These are phyloP conservation scores for Neurospora hispaniola DNA, from an alignment of 495 filamentous ascomycete genomes.

Conservation along the genomic window DNA sequence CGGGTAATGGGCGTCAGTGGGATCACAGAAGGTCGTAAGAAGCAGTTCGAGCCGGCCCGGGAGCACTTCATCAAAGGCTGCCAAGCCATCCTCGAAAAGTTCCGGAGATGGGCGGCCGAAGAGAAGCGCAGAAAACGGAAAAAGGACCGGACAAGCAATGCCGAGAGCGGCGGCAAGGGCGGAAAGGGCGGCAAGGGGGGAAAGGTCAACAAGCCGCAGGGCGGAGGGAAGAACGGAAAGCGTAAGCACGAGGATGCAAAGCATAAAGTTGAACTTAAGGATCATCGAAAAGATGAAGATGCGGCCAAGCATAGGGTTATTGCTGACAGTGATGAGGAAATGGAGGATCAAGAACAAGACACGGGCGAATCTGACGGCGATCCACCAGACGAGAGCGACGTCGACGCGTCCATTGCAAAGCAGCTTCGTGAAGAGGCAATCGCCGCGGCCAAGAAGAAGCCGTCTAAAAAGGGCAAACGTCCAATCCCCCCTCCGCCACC, in stretches of 20 bases:
- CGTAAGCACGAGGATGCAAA: slow-evolving; percentile 20
- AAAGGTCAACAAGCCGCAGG: slow-evolving; percentile 16
- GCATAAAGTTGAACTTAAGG: slow-evolving; percentile 13
- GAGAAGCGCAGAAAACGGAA: slow-evolving; percentile 70
- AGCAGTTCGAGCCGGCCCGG: slow-evolving; percentile 75
- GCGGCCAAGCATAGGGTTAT: slow-evolving; percentile 12
- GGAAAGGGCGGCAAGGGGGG: slow-evolving; percentile 16
- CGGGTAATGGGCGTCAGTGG: slow-evolving; percentile 86
- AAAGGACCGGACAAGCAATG: slow-evolving; percentile 47
- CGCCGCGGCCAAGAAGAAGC: slow-evolving; percentile 22
- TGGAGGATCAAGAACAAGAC: slow-evolving; percentile 4
- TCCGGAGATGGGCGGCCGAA: slow-evolving; percentile 76
- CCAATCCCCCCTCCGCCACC: background rate
- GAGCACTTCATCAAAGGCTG: slow-evolving; percentile 75
- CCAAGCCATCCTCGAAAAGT: slow-evolving; percentile 71
- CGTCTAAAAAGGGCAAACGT: slow-evolving; percentile 2
- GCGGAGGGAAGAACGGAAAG: slow-evolving; percentile 11
- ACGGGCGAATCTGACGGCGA: slow-evolving; percentile 16
- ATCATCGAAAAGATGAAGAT: slow-evolving; percentile 15
- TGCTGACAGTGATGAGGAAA: slow-evolving; percentile 14
- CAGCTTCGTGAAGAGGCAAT: slow-evolving; percentile 66
- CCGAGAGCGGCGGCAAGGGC: slow-evolving; percentile 33
- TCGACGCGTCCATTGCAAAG: slow-evolving; percentile 60
- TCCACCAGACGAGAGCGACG: slow-evolving; percentile 43
- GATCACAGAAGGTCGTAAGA: slow-evolving; percentile 71